Percentiles rank a stretch among this genome's conserved stretches.
phyloP scores from a whole-genome alignment of 352 stramenopile genomes.

The Phytophthora brassicae region DNA sequence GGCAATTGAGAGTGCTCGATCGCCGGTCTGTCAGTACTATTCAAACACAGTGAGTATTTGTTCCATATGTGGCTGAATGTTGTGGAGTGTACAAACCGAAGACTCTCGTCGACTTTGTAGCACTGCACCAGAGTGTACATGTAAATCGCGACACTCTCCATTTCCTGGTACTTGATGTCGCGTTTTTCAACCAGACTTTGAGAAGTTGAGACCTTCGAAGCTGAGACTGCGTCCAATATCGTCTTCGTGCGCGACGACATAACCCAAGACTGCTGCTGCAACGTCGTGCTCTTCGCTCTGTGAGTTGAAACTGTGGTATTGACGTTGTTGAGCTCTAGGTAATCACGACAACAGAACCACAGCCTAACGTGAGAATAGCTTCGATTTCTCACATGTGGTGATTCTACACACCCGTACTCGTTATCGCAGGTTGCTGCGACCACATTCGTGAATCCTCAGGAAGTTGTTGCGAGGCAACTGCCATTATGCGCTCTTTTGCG shows the following conservation, averaged over 20 bases:
- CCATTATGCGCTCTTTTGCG: slow-evolving; percentile 37
- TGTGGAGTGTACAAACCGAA: slow-evolving; percentile 26
- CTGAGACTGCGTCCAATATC: slow-evolving; percentile 26
- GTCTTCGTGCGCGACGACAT: slow-evolving; percentile 43
- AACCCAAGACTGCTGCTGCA: slow-evolving; percentile 37
- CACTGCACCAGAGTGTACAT: slow-evolving; percentile 50
- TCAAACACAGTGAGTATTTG: slow-evolving; percentile 18
- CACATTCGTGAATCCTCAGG: not conserved
- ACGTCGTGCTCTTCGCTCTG: slow-evolving; percentile 4
- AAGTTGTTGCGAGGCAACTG: slow-evolving; percentile 19
- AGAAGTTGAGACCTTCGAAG: slow-evolving; percentile 8
- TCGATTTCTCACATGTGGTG: not conserved
- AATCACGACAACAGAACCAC: not conserved
- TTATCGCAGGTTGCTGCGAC: slow-evolving; percentile 7
- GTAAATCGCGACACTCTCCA: slow-evolving; percentile 47
- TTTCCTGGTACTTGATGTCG: slow-evolving; percentile 27
- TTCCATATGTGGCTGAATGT: not conserved
- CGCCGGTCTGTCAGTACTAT: slow-evolving; percentile 6
- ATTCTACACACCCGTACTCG: slow-evolving; percentile 5
- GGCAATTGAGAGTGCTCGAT: not conserved
- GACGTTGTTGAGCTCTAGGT: slow-evolving; percentile 1
- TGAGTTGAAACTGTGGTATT: not conserved
- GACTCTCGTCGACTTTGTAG: slow-evolving; percentile 48
- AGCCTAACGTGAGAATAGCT: not conserved
- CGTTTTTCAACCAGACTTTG: slow-evolving; percentile 10